Conservation (phyloP, 805 yeast genomes). For the Metschnikowia anglica region DNA sequence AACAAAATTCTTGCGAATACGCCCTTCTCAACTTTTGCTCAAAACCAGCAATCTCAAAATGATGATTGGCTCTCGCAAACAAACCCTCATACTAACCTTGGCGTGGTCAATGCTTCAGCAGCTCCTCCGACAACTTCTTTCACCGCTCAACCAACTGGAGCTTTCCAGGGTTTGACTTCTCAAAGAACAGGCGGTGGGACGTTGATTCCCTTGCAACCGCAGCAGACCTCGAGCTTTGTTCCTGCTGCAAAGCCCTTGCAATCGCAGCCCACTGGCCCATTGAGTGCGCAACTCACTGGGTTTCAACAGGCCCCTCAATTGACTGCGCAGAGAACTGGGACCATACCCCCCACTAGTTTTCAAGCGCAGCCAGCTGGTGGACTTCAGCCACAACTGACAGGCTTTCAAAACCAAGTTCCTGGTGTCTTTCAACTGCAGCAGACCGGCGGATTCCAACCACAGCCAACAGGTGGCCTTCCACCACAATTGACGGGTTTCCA, state of each 20-base stretch:
- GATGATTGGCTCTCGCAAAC: slow-evolving; percentile 23
- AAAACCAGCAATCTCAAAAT: slow-evolving; percentile 2
- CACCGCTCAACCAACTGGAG: slow-evolving; percentile 43
- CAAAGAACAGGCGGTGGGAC: slow-evolving; percentile 50
- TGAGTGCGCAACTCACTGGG: slow-evolving; percentile 26
- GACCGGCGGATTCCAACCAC: slow-evolving; percentile 24
- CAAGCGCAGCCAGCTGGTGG: slow-evolving; percentile 23
- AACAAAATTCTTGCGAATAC: slow-evolving; percentile 41
- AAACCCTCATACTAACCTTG: not conserved
- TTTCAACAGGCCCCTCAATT: slow-evolving; percentile 11
- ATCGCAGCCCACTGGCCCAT: slow-evolving; percentile 41
- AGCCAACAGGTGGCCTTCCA: slow-evolving; percentile 15
- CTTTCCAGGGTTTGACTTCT: slow-evolving; percentile 19
- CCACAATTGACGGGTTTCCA: slow-evolving; percentile 14
- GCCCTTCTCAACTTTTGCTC: slow-evolving; percentile 38
- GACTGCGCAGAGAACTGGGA: slow-evolving; percentile 21
- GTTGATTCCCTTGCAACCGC: slow-evolving; percentile 54
- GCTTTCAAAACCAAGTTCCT: slow-evolving; percentile 8
- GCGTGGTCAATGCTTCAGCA: not conserved
- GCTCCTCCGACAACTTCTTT: slow-evolving; percentile 24
- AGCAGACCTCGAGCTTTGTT: slow-evolving; percentile 66
- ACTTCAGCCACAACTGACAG: slow-evolving; percentile 14
- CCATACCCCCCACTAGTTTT: slow-evolving; percentile 17
- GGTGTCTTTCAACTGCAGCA: slow-evolving; percentile 23
- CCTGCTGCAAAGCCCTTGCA: slow-evolving; percentile 29